Base-by-base conservation (phyloP, 495 filamentous ascomycete species). In the Platismatia glauca region DNA sequence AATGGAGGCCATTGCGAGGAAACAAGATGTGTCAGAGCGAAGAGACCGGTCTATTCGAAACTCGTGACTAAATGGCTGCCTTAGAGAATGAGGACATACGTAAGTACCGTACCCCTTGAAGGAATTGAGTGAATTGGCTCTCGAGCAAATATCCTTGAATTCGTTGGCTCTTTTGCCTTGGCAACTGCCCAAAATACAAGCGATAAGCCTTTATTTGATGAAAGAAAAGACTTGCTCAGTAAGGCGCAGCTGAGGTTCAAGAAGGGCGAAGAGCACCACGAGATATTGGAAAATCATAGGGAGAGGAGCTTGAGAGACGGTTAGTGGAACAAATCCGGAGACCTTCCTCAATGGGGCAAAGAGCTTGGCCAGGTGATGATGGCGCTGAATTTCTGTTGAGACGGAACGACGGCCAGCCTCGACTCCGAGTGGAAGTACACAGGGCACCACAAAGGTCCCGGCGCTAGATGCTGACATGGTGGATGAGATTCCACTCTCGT, bases 171-270 rank as follows among this genome's bases (percentile, higher is more conserved):
- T 22, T 46, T 8, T 22, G 22, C 7, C 7, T 22, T n/a, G 43
- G 43, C 4, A 46, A 46, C 20, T 22, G 43, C 43, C n/a, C n/a
- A n/a, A 11, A 1, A 46, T n/a, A 52, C 6, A 16, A 13, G 16
- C 6, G n/a, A 48, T 7, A 24, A 7, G 0, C 27, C 12, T 29
- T 20, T 7, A 7, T 1, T 31, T 3, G 29, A 53, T 20, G 16
- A 53, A 31, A 12, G 37, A 8, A 41, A 58, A 20, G 53, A 43
- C n/a, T 11, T 70, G 4, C 55, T 70, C 16, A 58, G 64, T 7
- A 66, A 72, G 29, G 68, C 71, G 9, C 61, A 72, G 24, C 57
- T 38, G 8, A 58, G 50, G 9, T 72, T 72, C 41, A 34, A 67
- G 29, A 72, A 72, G 34, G 52, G 60, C 24, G 35, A 55, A 20